phyloP scores from a whole-genome alignment of 2,329 filamentous ascomycete genomes.

The Amylocarpus encephaloides region DNA sequence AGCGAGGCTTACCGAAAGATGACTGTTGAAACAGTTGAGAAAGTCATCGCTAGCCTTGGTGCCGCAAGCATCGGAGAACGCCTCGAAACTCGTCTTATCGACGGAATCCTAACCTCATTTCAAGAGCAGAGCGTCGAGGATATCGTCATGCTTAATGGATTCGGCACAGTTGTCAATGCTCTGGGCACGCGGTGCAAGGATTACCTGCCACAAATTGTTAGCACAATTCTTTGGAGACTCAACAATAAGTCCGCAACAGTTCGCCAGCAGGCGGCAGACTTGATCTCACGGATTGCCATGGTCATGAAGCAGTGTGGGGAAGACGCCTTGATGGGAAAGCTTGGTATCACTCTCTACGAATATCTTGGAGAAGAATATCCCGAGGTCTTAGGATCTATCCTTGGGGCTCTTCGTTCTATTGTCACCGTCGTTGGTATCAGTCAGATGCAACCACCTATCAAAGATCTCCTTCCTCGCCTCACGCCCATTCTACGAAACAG shows the following conservation, averaged over 20 bases:
- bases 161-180: constrained; percentile 94
- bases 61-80: constrained; percentile 91
- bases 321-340: constrained; percentile 90
- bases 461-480: constrained; percentile 86
- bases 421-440: constrained; percentile 97
- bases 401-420: constrained; percentile 90
- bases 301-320: constrained; percentile 99
- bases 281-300: constrained; percentile 94
- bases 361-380: constrained; percentile 98
- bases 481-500: constrained; percentile 98
- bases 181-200: constrained; percentile 90
- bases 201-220: constrained; percentile 94
- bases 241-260: constrained; percentile 98
- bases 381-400: constrained; percentile 91
- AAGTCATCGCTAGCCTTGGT: constrained; percentile 86
- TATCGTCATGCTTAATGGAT: constrained; percentile 92
- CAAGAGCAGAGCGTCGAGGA: constrained; percentile 98
- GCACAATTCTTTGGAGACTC: constrained; percentile 89
- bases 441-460: constrained; percentile 97
- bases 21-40: constrained; percentile 97
- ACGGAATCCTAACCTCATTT: constrained; percentile 93
- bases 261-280: constrained; percentile 90
- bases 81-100: constrained; percentile 86
- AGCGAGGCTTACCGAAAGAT: constrained; percentile 98
- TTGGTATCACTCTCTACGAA: constrained; percentile 92